A percentile compares a stretch with the other conserved stretches of the same genome.
These are phyloP conservation scores for Cajanus cajan DNA, from an alignment of 306 rosid genomes.

Conservation along the genomic window DNA sequence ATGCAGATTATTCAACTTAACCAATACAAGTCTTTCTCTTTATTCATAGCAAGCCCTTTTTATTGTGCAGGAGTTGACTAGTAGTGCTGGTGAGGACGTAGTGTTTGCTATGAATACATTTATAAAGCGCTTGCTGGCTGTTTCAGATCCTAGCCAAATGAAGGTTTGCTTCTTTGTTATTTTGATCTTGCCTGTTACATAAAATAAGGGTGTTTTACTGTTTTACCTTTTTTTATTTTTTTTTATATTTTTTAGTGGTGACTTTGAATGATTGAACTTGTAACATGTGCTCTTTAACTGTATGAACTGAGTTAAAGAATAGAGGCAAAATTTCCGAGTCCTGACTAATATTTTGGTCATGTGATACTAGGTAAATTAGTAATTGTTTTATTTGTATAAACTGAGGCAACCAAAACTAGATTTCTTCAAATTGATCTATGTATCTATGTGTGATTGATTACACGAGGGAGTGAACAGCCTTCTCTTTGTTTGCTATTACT, in stretches of 20 bases:
- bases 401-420: neutral
- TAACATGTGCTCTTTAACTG: neutral
- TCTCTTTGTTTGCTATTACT: constrained; percentile 1
- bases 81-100: constrained; percentile 95
- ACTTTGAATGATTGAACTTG: constrained; percentile 5
- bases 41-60: constrained; percentile 11
- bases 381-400: neutral
- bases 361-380: constrained; percentile 1
- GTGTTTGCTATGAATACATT: constrained; percentile 92
- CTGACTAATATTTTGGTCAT: neutral
- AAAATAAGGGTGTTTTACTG: neutral
- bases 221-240: too few relatives aligned
- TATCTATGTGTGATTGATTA: neutral
- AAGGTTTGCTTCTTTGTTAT: constrained; percentile 58
- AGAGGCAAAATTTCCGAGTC: neutral
- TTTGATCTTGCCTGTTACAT: neutral
- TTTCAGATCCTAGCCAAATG: constrained; percentile 85
- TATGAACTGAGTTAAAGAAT: neutral
- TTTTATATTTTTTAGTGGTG: neutral
- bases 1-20: neutral
- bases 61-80: constrained; percentile 72
- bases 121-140: constrained; percentile 92
- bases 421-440: neutral
- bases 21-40: neutral
- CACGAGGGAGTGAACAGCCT: neutral